A percentile compares a stretch with the other conserved stretches of the same genome.
These are phyloP conservation scores for Claviceps pazoutovae DNA, from an alignment of 2,329 filamentous ascomycete genomes.

Conservation along the genomic window DNA sequence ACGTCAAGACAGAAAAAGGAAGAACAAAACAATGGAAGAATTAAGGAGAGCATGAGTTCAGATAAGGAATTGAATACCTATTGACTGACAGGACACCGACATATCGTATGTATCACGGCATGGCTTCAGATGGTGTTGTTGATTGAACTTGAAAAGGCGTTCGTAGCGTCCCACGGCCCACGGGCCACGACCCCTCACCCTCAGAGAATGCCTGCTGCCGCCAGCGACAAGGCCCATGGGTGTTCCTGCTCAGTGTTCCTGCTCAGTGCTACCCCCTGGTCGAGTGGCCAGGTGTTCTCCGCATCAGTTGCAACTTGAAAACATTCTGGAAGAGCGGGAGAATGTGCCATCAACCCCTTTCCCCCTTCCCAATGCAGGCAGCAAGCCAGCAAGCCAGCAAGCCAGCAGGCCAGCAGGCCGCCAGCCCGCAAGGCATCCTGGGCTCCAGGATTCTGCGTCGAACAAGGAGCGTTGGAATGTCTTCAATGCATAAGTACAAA, in stretches of 20 bases:
- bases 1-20: neutral
- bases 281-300: neutral
- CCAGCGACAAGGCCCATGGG: neutral
- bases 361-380: too few relatives aligned
- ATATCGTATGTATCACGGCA: too few relatives aligned
- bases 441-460: conserved; percentile 4
- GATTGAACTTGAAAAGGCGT: too few relatives aligned
- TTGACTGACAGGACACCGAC: too few relatives aligned
- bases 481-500: conserved; percentile 2
- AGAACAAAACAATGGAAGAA: neutral
- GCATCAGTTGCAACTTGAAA: conserved; percentile 3
- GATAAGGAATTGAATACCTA: too few relatives aligned
- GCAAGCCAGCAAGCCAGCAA: too few relatives aligned
- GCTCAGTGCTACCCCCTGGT: neutral
- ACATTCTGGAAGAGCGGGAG: conserved; percentile 4
- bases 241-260: neutral
- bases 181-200: too few relatives aligned
- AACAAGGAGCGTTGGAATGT: conserved; percentile 6
- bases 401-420: neutral
- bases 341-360: neutral
- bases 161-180: too few relatives aligned
- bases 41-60: neutral
- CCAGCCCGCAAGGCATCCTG: conserved; percentile 1
- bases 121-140: too few relatives aligned
- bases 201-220: too few relatives aligned